Evolutionary conservation across 352 stramenopile genomes (phyloP), one percentile per base, ranked within the genome.

Genomic region (Globisporangium megalacanthum): DNA sequence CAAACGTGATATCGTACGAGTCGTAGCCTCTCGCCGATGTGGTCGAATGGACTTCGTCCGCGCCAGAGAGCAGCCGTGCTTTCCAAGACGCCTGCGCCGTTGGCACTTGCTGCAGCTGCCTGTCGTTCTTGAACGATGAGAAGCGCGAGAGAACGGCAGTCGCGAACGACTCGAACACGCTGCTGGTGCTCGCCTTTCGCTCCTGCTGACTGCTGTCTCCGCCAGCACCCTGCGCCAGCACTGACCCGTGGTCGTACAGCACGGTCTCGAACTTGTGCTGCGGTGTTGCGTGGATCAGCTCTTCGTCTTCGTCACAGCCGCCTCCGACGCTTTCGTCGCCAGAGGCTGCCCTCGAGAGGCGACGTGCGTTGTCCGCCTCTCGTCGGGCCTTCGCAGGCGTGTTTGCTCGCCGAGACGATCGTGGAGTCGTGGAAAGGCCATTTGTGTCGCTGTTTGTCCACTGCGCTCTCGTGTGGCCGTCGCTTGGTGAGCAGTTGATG

Each of bases 1-100:
- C 75, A 49, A 87, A 89, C 15, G 71, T 83, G 51, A 87, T 73
- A 36, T 87, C 79, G 52, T 87, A 89, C 45, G 79, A 81, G 52
- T 89, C 78, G 58, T 85, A 88, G 41, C 70, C 83, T 17, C 69
- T 75, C 7, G 64, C 54, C 17, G 59, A 25, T 5, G 50, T 50
- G 2, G 49, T 14, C 22, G 62, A 37, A 47, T 54, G 1, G 49
- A 61, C 17, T 36, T 68, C 54, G 25, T 29, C 39, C 6, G 55
- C 37, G 19, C 59, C 22, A 4, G 58, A 37, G 55, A 60, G 66
- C 2, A 58, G 60, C 9, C 48, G 42, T 3, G 19, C 41, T 11
- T 48, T 45, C 58, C 42, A 64, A 44, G 58, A 59, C 10, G 58
- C 29, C 33, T 17, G 10, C 3, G 31, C 37, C 44, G 19, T 4